Conservation (phyloP, 1,139 yeast genomes). For the Candida tetrigidarum region DNA sequence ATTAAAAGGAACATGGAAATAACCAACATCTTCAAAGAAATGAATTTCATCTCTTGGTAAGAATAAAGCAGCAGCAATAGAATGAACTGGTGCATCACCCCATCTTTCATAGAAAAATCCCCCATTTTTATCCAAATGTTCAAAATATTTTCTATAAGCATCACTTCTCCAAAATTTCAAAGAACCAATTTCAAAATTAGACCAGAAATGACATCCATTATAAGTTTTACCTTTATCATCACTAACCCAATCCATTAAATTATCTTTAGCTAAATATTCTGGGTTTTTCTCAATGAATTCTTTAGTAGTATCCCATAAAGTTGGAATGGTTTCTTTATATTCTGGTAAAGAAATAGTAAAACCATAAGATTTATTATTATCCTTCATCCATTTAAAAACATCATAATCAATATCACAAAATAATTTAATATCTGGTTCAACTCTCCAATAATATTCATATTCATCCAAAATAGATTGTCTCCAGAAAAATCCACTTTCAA, state of each 20-base stretch:
- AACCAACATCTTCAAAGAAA: conserved; percentile 83
- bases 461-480: conserved; percentile 72
- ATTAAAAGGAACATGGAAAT: conserved; percentile 76
- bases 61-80: conserved; percentile 82
- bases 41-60: conserved; percentile 69
- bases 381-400: conserved; percentile 79
- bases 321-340: conserved; percentile 76
- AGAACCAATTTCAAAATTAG: conserved; percentile 81
- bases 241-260: conserved; percentile 72
- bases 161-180: conserved; percentile 75
- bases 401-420: conserved; percentile 85
- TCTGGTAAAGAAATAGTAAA: conserved; percentile 87
- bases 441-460: conserved; percentile 92
- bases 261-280: conserved; percentile 64
- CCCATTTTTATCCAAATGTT: conserved; percentile 74
- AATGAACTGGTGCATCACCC: conserved; percentile 95
- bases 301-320: conserved; percentile 81
- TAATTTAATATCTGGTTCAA: conserved; percentile 82
- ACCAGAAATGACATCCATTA: conserved; percentile 88
- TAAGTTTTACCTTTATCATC: conserved; percentile 70
- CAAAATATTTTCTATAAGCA: conserved; percentile 71
- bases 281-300: conserved; percentile 68
- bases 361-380: conserved; percentile 72
- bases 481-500: conserved; percentile 88
- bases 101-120: conserved; percentile 92